Percentiles rank a stretch among this genome's conserved stretches.
Conservation (phyloP, 2,329 filamentous ascomycete genomes). For the Tothia fuscella region DNA sequence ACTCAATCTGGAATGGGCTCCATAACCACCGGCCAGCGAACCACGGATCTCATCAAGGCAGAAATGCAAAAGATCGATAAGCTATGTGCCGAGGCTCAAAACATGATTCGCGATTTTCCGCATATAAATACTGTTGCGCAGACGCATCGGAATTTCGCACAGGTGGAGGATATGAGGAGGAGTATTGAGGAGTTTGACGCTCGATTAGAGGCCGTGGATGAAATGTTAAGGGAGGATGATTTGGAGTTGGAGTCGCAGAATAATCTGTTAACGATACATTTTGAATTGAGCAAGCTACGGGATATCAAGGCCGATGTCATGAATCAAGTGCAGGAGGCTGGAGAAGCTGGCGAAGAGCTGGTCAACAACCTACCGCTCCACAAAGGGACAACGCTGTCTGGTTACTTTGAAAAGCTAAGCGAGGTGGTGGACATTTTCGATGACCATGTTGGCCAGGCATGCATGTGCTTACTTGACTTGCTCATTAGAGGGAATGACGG, state of each 20-base stretch:
- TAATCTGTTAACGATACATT: constrained; percentile 80
- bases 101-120: constrained; percentile 93
- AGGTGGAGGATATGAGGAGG: constrained; percentile 83
- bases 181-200: constrained; percentile 81
- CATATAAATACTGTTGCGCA: constrained; percentile 86
- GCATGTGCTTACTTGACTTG: constrained; percentile 78
- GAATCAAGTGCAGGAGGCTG: constrained; percentile 71
- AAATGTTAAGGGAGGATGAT: constrained; percentile 72
- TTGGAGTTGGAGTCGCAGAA: constrained; percentile 80
- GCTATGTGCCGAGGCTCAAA: constrained; percentile 91
- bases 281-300: constrained; percentile 78
- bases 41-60: constrained; percentile 86
- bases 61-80: constrained; percentile 99
- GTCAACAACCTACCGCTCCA: constrained; percentile 60
- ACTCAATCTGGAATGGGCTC: constrained; percentile 88
- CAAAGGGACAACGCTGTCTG: constrained; percentile 60
- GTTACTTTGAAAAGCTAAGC: constrained; percentile 81
- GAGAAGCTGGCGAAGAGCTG: constrained; percentile 67
- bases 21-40: constrained; percentile 80
- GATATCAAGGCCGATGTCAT: constrained; percentile 95
- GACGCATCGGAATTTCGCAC: constrained; percentile 91
- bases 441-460: constrained; percentile 80
- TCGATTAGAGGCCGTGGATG: constrained; percentile 62
- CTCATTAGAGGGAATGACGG: constrained; percentile 79
- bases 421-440: constrained; percentile 90